Evolutionary conservation across 768 basidiomycete species (phyloP).

Genomic region (Clitopilus passeckerianus): DNA sequence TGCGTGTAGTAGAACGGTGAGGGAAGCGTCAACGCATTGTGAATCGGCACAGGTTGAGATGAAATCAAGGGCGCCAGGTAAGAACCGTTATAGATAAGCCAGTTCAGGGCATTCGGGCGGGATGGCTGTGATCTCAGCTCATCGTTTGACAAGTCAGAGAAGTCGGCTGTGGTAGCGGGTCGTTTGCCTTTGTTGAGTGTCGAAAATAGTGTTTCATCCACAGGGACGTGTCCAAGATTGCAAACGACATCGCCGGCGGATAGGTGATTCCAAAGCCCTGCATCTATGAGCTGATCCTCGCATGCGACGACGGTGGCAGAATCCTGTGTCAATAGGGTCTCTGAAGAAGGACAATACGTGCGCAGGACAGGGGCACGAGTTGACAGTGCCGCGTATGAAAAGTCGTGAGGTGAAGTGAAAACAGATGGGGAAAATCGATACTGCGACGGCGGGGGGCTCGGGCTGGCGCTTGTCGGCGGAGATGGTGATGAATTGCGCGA

Average conservation of each 20-base stretch:
- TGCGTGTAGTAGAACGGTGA: constrained; percentile 77
- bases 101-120: constrained; percentile 28
- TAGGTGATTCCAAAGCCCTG: constrained; percentile 71
- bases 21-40: constrained; percentile 57
- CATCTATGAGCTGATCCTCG: constrained; percentile 62
- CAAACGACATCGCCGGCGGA: constrained; percentile 75
- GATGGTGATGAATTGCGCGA: neutral
- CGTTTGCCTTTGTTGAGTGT: neutral
- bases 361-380: constrained; percentile 68
- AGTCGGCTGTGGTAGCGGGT: constrained; percentile 3
- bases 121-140: neutral
- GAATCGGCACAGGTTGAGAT: constrained; percentile 48
- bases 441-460: constrained; percentile 9
- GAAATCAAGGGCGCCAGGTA: constrained; percentile 58
- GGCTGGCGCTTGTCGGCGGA: constrained; percentile 17
- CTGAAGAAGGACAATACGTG: constrained; percentile 65
- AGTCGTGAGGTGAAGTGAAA: constrained; percentile 52
- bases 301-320: constrained; percentile 46
- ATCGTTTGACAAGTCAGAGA: neutral
- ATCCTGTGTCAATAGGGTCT: constrained; percentile 32
- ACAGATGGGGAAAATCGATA: constrained; percentile 3
- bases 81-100: constrained; percentile 74
- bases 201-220: constrained; percentile 6
- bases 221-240: constrained; percentile 75
- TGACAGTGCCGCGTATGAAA: constrained; percentile 53